Percentiles rank a stretch among this genome's conserved stretches.
Evolutionary conservation across 1,139 yeast species (phyloP).

Genomic region (Taphrina communis): DNA sequence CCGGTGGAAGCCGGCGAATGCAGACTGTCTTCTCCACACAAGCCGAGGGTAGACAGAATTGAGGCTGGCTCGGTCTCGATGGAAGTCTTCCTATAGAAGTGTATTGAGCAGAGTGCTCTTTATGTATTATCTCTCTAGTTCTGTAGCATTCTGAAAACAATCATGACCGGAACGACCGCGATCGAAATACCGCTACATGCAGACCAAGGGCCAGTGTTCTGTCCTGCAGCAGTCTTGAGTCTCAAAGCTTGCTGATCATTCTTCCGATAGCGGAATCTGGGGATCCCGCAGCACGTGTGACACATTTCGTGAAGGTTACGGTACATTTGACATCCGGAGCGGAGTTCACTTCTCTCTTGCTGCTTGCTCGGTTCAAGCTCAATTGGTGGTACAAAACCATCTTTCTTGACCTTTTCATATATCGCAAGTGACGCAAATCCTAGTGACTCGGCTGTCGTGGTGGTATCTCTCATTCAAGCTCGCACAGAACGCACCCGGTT

Average conservation of each 20-base stretch:
- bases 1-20: background rate
- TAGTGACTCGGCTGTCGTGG: too few relatives aligned
- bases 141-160: too few relatives aligned
- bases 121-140: too few relatives aligned
- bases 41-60: background rate
- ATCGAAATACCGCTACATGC: background rate
- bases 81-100: too few relatives aligned
- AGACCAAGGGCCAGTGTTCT: too few relatives aligned
- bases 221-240: too few relatives aligned
- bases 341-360: slow-evolving; percentile 3
- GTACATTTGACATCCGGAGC: slow-evolving; percentile 11
- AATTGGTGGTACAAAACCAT: background rate
- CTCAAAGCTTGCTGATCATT: background rate
- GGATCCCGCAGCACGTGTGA: slow-evolving; percentile 5
- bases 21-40: background rate
- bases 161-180: background rate
- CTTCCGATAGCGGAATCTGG: slow-evolving; percentile 11
- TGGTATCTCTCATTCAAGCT: too few relatives aligned
- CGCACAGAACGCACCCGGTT: too few relatives aligned
- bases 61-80: too few relatives aligned
- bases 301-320: background rate
- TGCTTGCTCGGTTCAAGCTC: slow-evolving; percentile 14
- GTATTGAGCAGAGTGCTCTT: too few relatives aligned
- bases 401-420: background rate
- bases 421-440: too few relatives aligned